phyloP scores from a whole-genome alignment of 352 stramenopile genomes.

The Globisporangium yorkense region DNA sequence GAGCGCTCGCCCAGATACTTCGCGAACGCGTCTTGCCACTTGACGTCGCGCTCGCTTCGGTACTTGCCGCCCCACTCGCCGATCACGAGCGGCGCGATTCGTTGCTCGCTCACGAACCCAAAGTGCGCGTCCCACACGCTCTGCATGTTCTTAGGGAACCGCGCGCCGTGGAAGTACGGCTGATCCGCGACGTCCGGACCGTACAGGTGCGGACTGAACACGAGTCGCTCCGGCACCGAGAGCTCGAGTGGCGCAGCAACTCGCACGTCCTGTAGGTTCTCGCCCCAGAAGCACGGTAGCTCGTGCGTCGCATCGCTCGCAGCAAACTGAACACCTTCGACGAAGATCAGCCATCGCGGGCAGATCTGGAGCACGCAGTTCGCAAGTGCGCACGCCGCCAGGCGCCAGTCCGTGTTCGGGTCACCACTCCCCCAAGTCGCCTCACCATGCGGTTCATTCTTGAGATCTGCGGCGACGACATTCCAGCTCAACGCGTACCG shows the following conservation, averaged over 20 bases:
- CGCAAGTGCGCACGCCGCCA: constrained; percentile 24
- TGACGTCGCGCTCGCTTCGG: constrained; percentile 24
- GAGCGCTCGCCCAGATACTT: constrained; percentile 23
- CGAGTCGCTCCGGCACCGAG: constrained; percentile 31
- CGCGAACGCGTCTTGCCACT: constrained; percentile 43
- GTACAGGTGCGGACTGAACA: constrained; percentile 51
- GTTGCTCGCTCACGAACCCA: constrained; percentile 29
- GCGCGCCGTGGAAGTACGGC: constrained; percentile 31
- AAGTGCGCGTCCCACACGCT: constrained; percentile 55
- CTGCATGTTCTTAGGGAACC: constrained; percentile 43
- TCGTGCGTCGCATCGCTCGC: constrained; percentile 16
- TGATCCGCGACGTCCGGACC: constrained; percentile 34
- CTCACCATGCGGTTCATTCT: constrained; percentile 50
- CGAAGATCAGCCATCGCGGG: constrained; percentile 46
- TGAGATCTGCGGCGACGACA: constrained; percentile 43
- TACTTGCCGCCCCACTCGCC: constrained; percentile 60
- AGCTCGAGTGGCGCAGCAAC: constrained; percentile 17
- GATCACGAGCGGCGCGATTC: constrained; percentile 33
- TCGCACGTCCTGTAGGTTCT: constrained; percentile 31
- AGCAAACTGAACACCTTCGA: constrained; percentile 44
- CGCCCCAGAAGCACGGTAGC: constrained; percentile 46
- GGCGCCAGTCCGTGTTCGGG: constrained; percentile 39
- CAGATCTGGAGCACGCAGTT: constrained; percentile 20
- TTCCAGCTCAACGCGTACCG: constrained; percentile 38
- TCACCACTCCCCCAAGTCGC: constrained; percentile 38